phyloP scores from a whole-genome alignment of 495 filamentous ascomycete species.

The Ramalina peruviana region DNA sequence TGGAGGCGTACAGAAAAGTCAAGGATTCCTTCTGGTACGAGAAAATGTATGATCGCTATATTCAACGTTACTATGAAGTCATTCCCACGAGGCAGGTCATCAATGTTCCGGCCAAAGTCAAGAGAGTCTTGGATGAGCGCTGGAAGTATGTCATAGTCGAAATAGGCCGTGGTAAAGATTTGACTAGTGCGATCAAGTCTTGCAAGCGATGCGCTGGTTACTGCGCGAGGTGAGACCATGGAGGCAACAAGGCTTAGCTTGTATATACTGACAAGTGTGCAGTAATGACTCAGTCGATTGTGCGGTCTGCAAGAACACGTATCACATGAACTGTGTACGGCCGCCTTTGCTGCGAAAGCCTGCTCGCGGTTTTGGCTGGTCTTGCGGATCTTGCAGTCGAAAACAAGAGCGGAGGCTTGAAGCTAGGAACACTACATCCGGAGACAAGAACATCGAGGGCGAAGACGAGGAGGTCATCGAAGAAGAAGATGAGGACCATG shows the following conservation, averaged over 20 bases:
- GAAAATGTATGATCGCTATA: slow-evolving; percentile 95
- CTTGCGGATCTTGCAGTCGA: slow-evolving; percentile 87
- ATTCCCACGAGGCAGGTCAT: slow-evolving; percentile 86
- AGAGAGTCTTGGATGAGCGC: slow-evolving; percentile 83
- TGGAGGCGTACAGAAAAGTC: slow-evolving; percentile 69
- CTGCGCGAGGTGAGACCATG: slow-evolving; percentile 62
- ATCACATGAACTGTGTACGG: slow-evolving; percentile 96
- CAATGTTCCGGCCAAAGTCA: slow-evolving; percentile 88
- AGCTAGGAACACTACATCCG: slow-evolving; percentile 67
- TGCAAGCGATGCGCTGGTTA: slow-evolving; percentile 86
- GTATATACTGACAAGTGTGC: slow-evolving; percentile 2
- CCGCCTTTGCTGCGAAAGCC: slow-evolving; percentile 91
- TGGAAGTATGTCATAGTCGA: slow-evolving; percentile 95
- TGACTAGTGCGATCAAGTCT: slow-evolving; percentile 89
- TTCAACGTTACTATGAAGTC: slow-evolving; percentile 92
- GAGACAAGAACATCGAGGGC: slow-evolving; percentile 41
- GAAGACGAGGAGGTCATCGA: slow-evolving; percentile 69
- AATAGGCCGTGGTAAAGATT: slow-evolving; percentile 77
- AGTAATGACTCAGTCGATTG: slow-evolving; percentile 94
- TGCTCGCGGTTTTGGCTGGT: slow-evolving; percentile 94
- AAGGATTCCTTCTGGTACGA: slow-evolving; percentile 93
- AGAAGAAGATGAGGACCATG: slow-evolving; percentile 58
- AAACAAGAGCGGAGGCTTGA: slow-evolving; percentile 88
- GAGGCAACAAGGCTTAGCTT: not conserved
- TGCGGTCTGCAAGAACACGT: slow-evolving; percentile 84